Percentiles rank a stretch among this genome's conserved stretches.
Evolutionary conservation across 768 basidiomycete species (phyloP).

Genomic region (Pleurotus citrinopileatus): DNA sequence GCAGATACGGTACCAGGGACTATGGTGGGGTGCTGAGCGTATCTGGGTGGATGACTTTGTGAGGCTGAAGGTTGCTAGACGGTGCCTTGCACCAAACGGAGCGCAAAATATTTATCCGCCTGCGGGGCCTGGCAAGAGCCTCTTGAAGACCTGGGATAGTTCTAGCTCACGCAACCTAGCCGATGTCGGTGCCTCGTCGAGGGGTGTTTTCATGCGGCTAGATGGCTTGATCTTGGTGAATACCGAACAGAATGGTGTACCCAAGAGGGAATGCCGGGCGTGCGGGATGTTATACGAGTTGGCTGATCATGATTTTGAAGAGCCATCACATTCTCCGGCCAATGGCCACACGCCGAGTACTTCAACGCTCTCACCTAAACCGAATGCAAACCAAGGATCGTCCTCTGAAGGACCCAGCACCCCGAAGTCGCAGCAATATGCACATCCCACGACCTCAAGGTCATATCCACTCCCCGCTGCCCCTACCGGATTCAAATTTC

Average conservation of each 20-base stretch:
- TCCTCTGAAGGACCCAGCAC: slow-evolving; percentile 7
- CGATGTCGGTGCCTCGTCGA: slow-evolving; percentile 49
- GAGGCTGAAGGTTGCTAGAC: slow-evolving; percentile 68
- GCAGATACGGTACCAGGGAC: slow-evolving; percentile 68
- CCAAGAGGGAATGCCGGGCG: slow-evolving; percentile 61
- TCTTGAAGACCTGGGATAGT: slow-evolving; percentile 22
- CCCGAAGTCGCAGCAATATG: slow-evolving; percentile 16
- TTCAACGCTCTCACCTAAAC: not conserved
- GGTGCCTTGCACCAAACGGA: slow-evolving; percentile 65
- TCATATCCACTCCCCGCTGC: slow-evolving; percentile 52
- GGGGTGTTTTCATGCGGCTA: slow-evolving; percentile 72
- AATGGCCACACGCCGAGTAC: not conserved
- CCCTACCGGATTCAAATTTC: slow-evolving; percentile 68
- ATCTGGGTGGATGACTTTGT: slow-evolving; percentile 88
- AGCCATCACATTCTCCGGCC: slow-evolving; percentile 16
- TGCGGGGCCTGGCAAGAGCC: slow-evolving; percentile 50
- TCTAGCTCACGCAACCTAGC: slow-evolving; percentile 21
- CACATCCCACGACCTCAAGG: slow-evolving; percentile 18
- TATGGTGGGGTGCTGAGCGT: slow-evolving; percentile 90
- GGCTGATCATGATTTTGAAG: slow-evolving; percentile 72
- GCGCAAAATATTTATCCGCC: slow-evolving; percentile 57
- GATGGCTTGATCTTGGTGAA: slow-evolving; percentile 67
- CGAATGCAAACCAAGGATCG: not conserved
- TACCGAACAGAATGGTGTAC: slow-evolving; percentile 34
- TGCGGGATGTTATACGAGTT: slow-evolving; percentile 77